A percentile compares a stretch with the other conserved stretches of the same genome.
Conservation (phyloP, 768 basidiomycete genomes). For the Phanerodontia chrysosporium region DNA sequence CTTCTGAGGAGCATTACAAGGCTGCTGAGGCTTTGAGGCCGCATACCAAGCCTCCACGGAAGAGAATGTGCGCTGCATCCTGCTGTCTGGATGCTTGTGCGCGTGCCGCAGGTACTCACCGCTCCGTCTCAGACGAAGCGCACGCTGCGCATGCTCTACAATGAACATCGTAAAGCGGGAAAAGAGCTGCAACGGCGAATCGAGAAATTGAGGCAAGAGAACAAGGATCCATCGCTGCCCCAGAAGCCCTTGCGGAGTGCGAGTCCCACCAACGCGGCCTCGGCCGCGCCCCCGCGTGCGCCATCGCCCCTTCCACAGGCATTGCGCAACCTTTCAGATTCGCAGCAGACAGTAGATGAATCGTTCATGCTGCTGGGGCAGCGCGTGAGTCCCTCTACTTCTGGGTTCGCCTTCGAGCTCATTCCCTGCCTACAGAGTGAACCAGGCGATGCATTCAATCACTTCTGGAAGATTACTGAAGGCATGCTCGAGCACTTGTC, state of each 20-base stretch:
- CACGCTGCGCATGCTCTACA: slow-evolving; percentile 70
- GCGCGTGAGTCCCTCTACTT: slow-evolving; percentile 42
- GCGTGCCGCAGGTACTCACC: not conserved
- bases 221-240: slow-evolving; percentile 70
- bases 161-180: slow-evolving; percentile 65
- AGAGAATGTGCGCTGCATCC: slow-evolving; percentile 51
- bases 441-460: slow-evolving; percentile 81
- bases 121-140: slow-evolving; percentile 56
- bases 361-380: slow-evolving; percentile 88
- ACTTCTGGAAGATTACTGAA: slow-evolving; percentile 87
- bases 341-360: slow-evolving; percentile 68
- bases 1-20: slow-evolving; percentile 69
- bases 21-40: slow-evolving; percentile 69
- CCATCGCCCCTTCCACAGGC: slow-evolving; percentile 41
- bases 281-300: slow-evolving; percentile 27
- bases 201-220: slow-evolving; percentile 67
- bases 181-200: slow-evolving; percentile 73
- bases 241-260: slow-evolving; percentile 42
- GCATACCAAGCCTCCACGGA: slow-evolving; percentile 73
- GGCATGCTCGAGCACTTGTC: slow-evolving; percentile 84
- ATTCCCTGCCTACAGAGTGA: slow-evolving; percentile 35
- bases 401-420: not conserved
- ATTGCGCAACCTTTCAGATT: slow-evolving; percentile 40
- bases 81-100: not conserved
- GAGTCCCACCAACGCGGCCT: slow-evolving; percentile 13